phyloP scores from a whole-genome alignment of 257 asterid genomes.

The Solanum neorickii region DNA sequence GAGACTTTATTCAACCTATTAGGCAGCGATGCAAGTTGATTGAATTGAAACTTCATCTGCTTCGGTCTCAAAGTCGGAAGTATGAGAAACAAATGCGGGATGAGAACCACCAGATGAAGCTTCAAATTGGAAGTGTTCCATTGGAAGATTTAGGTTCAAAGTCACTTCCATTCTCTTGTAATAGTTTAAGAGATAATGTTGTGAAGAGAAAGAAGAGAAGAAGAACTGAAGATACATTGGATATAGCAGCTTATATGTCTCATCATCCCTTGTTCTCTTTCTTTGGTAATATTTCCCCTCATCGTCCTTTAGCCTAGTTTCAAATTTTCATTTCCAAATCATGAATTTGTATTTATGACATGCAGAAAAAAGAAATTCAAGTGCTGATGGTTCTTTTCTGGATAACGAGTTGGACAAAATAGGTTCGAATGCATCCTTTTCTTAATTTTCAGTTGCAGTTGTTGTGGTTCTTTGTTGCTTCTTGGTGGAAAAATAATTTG shows the following conservation, averaged over 20 bases:
- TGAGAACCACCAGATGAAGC: neutral
- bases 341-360: neutral
- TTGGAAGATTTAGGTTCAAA: slow-evolving; percentile 3
- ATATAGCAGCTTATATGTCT: slow-evolving; percentile 3
- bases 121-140: neutral
- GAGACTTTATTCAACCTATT: neutral
- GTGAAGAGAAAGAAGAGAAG: slow-evolving; percentile 7
- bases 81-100: slow-evolving; percentile 4
- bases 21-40: slow-evolving; percentile 5
- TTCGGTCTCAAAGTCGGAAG: neutral
- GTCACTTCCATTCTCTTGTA: slow-evolving; percentile 2
- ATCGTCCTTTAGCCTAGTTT: neutral
- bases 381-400: neutral
- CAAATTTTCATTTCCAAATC: neutral
- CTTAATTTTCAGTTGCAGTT: neutral
- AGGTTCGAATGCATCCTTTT: neutral
- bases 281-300: neutral
- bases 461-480: neutral
- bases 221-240: slow-evolving; percentile 6
- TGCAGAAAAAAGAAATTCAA: slow-evolving; percentile 3
- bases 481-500: neutral
- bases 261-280: slow-evolving; percentile 4
- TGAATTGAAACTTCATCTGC: neutral
- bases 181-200: neutral
- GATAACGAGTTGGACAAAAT: neutral